These are phyloP conservation scores for Pisolithus microcarpus DNA, from an alignment of 768 basidiomycete species.

Conservation along the genomic window DNA sequence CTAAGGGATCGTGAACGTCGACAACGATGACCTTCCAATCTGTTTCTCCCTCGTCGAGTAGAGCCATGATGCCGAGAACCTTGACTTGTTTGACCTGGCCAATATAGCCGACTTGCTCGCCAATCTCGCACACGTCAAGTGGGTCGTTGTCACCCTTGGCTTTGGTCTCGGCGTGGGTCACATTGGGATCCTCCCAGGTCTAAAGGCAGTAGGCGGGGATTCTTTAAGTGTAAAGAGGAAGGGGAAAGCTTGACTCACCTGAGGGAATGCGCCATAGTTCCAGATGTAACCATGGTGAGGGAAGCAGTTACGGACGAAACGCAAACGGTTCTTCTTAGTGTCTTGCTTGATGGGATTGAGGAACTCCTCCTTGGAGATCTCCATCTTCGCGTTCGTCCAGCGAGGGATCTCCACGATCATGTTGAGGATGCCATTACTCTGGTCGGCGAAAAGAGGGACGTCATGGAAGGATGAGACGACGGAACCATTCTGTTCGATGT, in stretches of 20 bases:
- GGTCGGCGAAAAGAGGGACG: slow-evolving; percentile 96
- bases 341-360: slow-evolving; percentile 99
- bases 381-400: slow-evolving; percentile 99
- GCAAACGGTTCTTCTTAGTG: slow-evolving; percentile 91
- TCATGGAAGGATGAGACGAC: slow-evolving; percentile 90
- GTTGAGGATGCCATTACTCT: slow-evolving; percentile 92
- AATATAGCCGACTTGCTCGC: slow-evolving; percentile 93
- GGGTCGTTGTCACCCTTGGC: slow-evolving; percentile 99
- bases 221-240: not conserved
- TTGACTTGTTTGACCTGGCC: slow-evolving; percentile 99
- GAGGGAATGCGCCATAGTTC: slow-evolving; percentile 99
- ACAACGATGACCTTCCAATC: slow-evolving; percentile 99
- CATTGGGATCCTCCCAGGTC: slow-evolving; percentile 97
- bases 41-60: slow-evolving; percentile 98
- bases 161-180: slow-evolving; percentile 91
- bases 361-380: slow-evolving; percentile 96
- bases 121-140: slow-evolving; percentile 99
- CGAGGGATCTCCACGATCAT: slow-evolving; percentile 98
- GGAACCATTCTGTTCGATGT: slow-evolving; percentile 81
- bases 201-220: slow-evolving; percentile 23
- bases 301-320: slow-evolving; percentile 99
- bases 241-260: slow-evolving; percentile 42
- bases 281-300: slow-evolving; percentile 99
- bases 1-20: slow-evolving; percentile 90
- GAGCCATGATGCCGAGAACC: slow-evolving; percentile 99